Evolutionary conservation across 1,284 basidiomycete species (phyloP).

Genomic region (Wallemia mellicola): DNA sequence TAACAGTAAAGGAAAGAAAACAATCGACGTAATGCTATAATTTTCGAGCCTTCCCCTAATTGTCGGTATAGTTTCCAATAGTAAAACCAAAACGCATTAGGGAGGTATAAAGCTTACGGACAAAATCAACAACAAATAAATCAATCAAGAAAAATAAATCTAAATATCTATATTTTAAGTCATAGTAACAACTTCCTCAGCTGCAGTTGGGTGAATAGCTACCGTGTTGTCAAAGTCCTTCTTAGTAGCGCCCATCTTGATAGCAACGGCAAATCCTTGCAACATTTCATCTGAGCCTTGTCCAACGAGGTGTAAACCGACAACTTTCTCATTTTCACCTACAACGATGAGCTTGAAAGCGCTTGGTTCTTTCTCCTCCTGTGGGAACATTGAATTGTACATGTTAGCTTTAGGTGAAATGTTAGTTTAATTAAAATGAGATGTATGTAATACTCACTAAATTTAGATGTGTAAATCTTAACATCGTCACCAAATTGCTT

Average conservation of each 20-base stretch:
- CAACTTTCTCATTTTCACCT: constrained; percentile 70
- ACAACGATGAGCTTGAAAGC: constrained; percentile 69
- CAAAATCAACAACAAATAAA: too few relatives aligned
- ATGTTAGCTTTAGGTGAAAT: constrained; percentile 30
- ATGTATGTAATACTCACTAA: constrained; percentile 9
- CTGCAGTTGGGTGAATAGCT: constrained; percentile 41
- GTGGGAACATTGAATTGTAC: constrained; percentile 65
- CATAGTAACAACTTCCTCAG: not conserved
- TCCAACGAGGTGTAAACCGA: constrained; percentile 81
- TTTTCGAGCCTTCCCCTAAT: too few relatives aligned
- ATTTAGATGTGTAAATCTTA: constrained; percentile 48
- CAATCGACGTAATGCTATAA: too few relatives aligned
- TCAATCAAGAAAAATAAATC: too few relatives aligned
- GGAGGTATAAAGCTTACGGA: too few relatives aligned
- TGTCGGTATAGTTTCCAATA: too few relatives aligned
- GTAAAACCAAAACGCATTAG: too few relatives aligned
- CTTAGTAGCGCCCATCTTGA: constrained; percentile 82
- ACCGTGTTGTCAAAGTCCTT: constrained; percentile 60
- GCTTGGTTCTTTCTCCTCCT: constrained; percentile 61
- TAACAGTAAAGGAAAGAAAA: too few relatives aligned
- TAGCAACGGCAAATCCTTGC: constrained; percentile 77
- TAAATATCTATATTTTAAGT: not conserved
- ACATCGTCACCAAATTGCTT: constrained; percentile 61
- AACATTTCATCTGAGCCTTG: constrained; percentile 65
- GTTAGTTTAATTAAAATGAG: not conserved